phyloP scores from a whole-genome alignment of 2,329 filamentous ascomycete genomes.

The Pyrenochaeta sp. region DNA sequence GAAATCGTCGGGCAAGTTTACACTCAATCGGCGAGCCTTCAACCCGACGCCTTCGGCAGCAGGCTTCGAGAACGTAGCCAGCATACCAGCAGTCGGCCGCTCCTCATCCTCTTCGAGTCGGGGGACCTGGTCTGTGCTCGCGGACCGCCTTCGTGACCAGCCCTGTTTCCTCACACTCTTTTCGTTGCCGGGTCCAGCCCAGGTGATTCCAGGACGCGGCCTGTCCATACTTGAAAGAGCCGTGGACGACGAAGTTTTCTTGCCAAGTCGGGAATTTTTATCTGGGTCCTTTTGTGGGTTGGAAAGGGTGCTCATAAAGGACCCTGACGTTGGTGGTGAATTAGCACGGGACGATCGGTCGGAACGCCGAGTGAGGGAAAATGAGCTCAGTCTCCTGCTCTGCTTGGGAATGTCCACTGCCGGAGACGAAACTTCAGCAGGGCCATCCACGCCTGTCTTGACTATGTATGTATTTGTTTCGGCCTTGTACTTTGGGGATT shows the following conservation, averaged over 20 bases:
- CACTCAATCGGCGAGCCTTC: conserved; percentile 80
- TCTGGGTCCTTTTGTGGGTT: conserved; percentile 16
- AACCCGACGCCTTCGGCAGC: conserved; percentile 76
- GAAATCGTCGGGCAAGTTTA: conserved; percentile 78
- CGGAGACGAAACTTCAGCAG: conserved; percentile 30
- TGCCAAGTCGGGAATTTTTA: conserved; percentile 18
- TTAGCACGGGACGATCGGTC: conserved; percentile 48
- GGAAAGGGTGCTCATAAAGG: conserved; percentile 45
- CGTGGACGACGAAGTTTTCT: conserved; percentile 39
- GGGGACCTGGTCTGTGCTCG: conserved; percentile 47
- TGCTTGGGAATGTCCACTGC: conserved; percentile 35
- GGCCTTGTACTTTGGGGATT: conserved; percentile 8
- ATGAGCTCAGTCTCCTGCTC: conserved; percentile 45
- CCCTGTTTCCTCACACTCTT: conserved; percentile 27
- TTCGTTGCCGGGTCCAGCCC: conserved; percentile 33
- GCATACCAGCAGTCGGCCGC: conserved; percentile 42
- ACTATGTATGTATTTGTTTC: conserved; percentile 30
- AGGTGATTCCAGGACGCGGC: conserved; percentile 39
- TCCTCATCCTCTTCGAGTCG: conserved; percentile 31
- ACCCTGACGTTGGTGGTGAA: conserved; percentile 48
- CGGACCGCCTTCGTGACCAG: conserved; percentile 45
- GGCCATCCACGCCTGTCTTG: conserved; percentile 41
- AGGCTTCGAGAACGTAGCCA: conserved; percentile 47
- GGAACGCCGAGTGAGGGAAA: conserved; percentile 49
- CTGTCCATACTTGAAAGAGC: conserved; percentile 39